Evolutionary conservation across 139 green algal genomes (phyloP).

Genomic region (Chlamydomonas schloesseri): DNA sequence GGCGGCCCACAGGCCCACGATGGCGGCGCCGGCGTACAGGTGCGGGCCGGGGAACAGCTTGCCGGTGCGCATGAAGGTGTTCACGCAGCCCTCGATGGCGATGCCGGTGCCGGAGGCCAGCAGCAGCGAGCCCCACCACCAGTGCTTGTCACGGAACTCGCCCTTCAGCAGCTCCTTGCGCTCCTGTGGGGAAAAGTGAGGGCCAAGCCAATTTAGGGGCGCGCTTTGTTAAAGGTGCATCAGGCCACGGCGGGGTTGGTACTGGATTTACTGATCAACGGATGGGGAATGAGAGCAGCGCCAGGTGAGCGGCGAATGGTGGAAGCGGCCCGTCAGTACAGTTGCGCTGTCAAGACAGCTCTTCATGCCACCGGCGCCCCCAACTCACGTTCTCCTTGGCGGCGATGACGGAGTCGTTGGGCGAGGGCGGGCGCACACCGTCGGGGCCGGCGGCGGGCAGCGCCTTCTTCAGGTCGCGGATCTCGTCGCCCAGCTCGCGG

Average conservation of each 20-base stretch:
- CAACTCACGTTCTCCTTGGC: conserved; percentile 82
- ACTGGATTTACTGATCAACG: too few relatives aligned
- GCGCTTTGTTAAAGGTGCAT: too few relatives aligned
- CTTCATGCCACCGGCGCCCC: too few relatives aligned
- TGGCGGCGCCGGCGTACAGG: conserved; percentile 92
- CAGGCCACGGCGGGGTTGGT: not conserved
- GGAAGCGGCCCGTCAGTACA: too few relatives aligned
- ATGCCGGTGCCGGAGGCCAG: conserved; percentile 89
- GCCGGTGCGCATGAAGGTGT: conserved; percentile 94
- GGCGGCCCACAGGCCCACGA: conserved; percentile 92
- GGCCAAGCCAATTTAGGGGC: too few relatives aligned
- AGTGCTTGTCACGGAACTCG: conserved; percentile 90
- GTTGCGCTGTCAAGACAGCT: too few relatives aligned
- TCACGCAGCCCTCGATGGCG: conserved; percentile 87
- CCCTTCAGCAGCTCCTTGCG: conserved; percentile 91
- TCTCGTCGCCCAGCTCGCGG: conserved; percentile 69
- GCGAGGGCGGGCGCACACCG: conserved; percentile 63
- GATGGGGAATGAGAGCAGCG: too few relatives aligned
- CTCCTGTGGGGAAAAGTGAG: conserved; percentile 79
- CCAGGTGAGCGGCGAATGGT: too few relatives aligned
- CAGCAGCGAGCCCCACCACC: conserved; percentile 85
- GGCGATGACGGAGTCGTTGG: conserved; percentile 70
- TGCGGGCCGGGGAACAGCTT: conserved; percentile 99
- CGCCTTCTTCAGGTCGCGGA: conserved; percentile 84
- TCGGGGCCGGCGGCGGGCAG: conserved; percentile 67